phyloP scores from a whole-genome alignment of 2,329 filamentous ascomycete genomes.

The Phyllosticta citriasiana region DNA sequence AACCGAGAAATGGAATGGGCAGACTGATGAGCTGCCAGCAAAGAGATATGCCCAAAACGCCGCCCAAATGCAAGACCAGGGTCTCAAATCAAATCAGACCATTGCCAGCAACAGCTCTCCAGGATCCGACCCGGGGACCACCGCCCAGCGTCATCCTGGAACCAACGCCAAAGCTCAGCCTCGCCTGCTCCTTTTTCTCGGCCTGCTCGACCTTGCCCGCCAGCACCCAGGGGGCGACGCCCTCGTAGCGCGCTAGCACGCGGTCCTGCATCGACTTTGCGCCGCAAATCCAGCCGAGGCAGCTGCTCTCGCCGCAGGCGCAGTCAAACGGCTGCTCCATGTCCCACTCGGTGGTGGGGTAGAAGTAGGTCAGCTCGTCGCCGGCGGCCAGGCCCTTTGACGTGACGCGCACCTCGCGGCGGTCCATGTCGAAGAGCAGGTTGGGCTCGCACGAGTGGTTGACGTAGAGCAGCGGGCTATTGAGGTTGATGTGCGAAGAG shows the following conservation, averaged over 20 bases:
- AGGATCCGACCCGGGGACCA: background rate
- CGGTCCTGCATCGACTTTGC: constrained; percentile 48
- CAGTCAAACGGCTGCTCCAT: constrained; percentile 66
- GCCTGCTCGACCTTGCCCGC: constrained; percentile 17
- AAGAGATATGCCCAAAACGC: background rate
- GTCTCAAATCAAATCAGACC: background rate
- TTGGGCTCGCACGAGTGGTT: constrained; percentile 47
- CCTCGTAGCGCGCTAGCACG: constrained; percentile 46
- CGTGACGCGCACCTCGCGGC: constrained; percentile 46
- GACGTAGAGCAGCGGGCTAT: constrained; percentile 46
- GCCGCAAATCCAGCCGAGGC: constrained; percentile 53
- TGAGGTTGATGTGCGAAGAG: constrained; percentile 45
- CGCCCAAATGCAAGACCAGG: background rate
- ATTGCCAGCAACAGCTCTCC: constrained; percentile 4
- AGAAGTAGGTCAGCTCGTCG: constrained; percentile 52
- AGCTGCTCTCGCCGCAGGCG: constrained; percentile 47
- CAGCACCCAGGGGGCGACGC: constrained; percentile 14
- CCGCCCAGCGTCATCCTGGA: constrained; percentile 1
- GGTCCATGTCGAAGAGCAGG: constrained; percentile 43
- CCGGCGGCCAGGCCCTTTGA: constrained; percentile 28
- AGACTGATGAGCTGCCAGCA: background rate
- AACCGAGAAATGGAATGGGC: background rate
- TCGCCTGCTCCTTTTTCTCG: background rate
- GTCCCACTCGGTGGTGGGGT: constrained; percentile 63
- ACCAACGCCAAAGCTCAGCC: background rate